These are phyloP conservation scores for Colletotrichum neosansevieriae DNA, from an alignment of 2,329 filamentous ascomycete species.

Conservation along the genomic window DNA sequence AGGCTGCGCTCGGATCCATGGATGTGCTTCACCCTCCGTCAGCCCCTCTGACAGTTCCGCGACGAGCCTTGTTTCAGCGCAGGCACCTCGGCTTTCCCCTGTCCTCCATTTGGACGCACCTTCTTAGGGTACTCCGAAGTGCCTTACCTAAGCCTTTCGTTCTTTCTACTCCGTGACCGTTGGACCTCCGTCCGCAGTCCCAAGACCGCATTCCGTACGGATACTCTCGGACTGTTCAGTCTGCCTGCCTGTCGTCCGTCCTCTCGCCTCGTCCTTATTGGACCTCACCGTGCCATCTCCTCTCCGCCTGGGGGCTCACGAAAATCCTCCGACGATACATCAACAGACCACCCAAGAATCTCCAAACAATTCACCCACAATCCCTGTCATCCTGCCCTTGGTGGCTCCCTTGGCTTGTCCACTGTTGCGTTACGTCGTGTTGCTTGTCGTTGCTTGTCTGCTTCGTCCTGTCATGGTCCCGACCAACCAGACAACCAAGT, in stretches of 20 bases:
- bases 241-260: constrained; percentile 21
- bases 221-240: constrained; percentile 5
- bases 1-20: constrained; percentile 39
- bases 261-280: constrained; percentile 13
- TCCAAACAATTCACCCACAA: not conserved
- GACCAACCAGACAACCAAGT: constrained; percentile 3
- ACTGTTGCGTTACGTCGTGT: constrained; percentile 5
- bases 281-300: constrained; percentile 10
- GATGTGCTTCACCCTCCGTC: constrained; percentile 46
- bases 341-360: constrained; percentile 13
- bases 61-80: constrained; percentile 50
- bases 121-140: no score
- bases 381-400: not conserved
- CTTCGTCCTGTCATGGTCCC: constrained; percentile 16
- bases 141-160: no score
- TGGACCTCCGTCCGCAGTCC: not conserved
- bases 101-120: no score
- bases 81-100: no score
- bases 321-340: constrained; percentile 28
- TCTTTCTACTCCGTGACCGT: no score
- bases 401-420: not conserved
- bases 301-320: constrained; percentile 9
- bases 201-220: not conserved
- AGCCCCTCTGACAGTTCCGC: constrained; percentile 48
- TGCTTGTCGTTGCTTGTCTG: constrained; percentile 20